Evolutionary conservation across 2,329 filamentous ascomycete species (phyloP).

Genomic region (Trichoderma sp.): DNA sequence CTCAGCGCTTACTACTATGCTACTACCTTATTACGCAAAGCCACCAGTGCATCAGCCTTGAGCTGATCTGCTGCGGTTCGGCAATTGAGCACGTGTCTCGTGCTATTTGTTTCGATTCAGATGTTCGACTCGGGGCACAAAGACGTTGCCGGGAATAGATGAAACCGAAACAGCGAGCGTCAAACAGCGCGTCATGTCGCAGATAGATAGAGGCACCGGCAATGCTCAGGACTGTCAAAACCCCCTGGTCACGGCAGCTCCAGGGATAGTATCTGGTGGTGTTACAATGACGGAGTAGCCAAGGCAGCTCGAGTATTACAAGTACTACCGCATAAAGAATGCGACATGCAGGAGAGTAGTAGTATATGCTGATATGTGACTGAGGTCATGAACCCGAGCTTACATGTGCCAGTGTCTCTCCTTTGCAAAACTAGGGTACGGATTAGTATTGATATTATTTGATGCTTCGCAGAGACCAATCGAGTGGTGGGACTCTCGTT

Average conservation of each 20-base stretch:
- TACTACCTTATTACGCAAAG: neutral
- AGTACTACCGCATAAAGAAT: neutral
- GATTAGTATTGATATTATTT: no score
- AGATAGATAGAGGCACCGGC: neutral
- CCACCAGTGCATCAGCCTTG: neutral
- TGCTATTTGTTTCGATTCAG: neutral
- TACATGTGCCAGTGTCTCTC: no score
- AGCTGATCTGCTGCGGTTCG: neutral
- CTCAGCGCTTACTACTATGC: neutral
- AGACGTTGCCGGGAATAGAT: neutral
- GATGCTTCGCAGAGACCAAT: neutral
- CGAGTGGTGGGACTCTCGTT: neutral
- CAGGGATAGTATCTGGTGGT: neutral
- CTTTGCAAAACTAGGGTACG: no score
- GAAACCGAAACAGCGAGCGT: conserved; percentile 3
- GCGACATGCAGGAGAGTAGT: neutral
- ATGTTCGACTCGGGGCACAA: neutral
- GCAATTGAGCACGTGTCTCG: conserved; percentile 6
- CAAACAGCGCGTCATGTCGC: conserved; percentile 2
- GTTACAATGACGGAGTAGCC: neutral
- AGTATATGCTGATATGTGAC: neutral
- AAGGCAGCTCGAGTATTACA: neutral
- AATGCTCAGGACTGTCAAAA: neutral
- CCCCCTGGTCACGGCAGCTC: neutral
- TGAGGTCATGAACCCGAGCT: neutral